Base-by-base conservation (phyloP, 2,329 filamentous ascomycete species). In the Diplodia scrobiculata region DNA sequence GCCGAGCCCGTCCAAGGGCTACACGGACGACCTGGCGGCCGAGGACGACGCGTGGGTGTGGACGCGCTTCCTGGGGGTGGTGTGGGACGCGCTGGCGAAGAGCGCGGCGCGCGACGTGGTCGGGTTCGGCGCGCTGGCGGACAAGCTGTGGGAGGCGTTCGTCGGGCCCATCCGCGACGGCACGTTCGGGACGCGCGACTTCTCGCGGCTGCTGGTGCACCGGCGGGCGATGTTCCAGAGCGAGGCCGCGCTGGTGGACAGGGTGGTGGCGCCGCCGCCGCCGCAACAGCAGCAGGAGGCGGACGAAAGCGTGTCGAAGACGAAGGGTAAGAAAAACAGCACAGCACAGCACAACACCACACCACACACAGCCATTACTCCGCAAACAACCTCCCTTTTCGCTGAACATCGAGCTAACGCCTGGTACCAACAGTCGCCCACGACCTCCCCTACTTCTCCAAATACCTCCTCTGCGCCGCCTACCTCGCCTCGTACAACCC, bases 81-180 rank as follows among this genome's bases (percentile, higher is more conserved):
- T 97, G 14, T 95, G 96, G 83, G 95, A 99, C 74, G 88, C 93
- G 0, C 83, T 98, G 13, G 87, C 89, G 58, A 91, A 89, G 69
- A 87, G 91, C 54, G 92, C 92, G 2, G 90, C 90, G 0, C 87
- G 92, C 59, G 92, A 94, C 45, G 83, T 98, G 14, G 84, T 89
- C 1, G 85, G 86, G 11, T 92, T 97, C 70, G 83, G 82, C 3
- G 84, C 86, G 41, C 86, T 89, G 59, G 92, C 90, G 73, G 78
- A 86, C 58, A 86, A 88, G 51, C 84, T 98, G 21, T 99, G 95
- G 95, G 88, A 89, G 11, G 85, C 88, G 3, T 98, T 99, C 77
- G 88, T 91, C 0, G 84, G 86, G 6, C 94, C 94, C 0, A 85
- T 98, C 27, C 78, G 88, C 1, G 86, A 87, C 1, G 90, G 90